Evolutionary conservation across 2,329 filamentous ascomycete genomes (phyloP).

Genomic region (Fusarium nisikadoi): DNA sequence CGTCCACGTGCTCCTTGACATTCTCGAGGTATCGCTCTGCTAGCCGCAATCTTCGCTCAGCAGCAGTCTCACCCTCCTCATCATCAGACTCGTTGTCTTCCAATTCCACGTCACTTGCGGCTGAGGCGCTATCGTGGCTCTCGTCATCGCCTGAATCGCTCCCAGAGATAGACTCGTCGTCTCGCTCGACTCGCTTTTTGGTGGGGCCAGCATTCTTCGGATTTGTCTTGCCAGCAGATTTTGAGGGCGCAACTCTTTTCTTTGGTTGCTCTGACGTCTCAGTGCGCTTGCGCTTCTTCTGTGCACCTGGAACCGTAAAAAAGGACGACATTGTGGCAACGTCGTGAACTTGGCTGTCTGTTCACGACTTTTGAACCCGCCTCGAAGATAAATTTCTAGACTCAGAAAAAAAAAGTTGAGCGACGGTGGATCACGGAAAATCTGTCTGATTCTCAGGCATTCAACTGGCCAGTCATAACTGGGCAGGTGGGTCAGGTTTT

Average conservation of each 20-base stretch:
- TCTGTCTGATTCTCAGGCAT: constrained; percentile 1
- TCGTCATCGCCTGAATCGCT: constrained; percentile 79
- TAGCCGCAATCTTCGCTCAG: constrained; percentile 84
- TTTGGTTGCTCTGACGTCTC: constrained; percentile 65
- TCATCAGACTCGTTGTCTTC: constrained; percentile 68
- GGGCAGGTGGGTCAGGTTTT: constrained; percentile 42
- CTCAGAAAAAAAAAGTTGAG: constrained; percentile 55
- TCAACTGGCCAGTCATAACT: constrained; percentile 40
- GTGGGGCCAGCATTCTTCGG: constrained; percentile 53
- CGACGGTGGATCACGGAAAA: constrained; percentile 43
- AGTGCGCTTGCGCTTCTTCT: constrained; percentile 88
- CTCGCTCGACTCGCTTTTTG: constrained; percentile 62
- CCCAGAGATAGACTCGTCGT: constrained; percentile 82
- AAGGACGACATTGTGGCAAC: constrained; percentile 84
- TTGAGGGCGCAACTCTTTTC: constrained; percentile 66
- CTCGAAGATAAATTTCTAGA: constrained; percentile 46
- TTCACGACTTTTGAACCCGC: constrained; percentile 44
- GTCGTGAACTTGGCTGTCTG: constrained; percentile 42
- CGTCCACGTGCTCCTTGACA: constrained; percentile 83
- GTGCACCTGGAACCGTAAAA: constrained; percentile 87
- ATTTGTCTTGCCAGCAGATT: constrained; percentile 54
- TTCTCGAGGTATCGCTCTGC: constrained; percentile 95
- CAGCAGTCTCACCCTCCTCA: constrained; percentile 87
- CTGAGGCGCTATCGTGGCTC: constrained; percentile 52
- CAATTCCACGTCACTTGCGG: constrained; percentile 60